A percentile compares a stretch with the other conserved stretches of the same genome.
These are phyloP conservation scores for Dillenia suffruticosa DNA, from an alignment of 164 flowering plant genomes.

Conservation along the genomic window DNA sequence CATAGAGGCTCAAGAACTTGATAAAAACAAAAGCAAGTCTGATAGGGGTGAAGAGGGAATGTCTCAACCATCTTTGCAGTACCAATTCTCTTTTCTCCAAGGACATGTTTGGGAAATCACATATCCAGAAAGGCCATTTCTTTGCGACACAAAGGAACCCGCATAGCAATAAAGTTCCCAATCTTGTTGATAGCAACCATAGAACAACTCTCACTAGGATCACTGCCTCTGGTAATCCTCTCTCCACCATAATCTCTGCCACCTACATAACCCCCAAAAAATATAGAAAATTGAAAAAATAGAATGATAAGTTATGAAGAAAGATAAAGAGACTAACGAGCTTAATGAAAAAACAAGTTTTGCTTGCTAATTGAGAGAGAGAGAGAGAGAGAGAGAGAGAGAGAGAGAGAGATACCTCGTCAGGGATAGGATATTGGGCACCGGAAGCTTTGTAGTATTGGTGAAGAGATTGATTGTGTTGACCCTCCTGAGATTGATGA, in stretches of 20 bases:
- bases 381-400: neutral
- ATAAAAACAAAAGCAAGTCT: constrained; percentile 34
- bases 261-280: constrained; percentile 19
- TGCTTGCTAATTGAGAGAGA: too few species aligned
- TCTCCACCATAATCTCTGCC: constrained; percentile 32
- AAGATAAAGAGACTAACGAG: neutral
- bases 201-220: constrained; percentile 33
- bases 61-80: constrained; percentile 36
- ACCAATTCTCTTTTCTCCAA: constrained; percentile 44
- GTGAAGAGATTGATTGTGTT: constrained; percentile 16
- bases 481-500: constrained; percentile 5
- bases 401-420: constrained; percentile 39
- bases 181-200: constrained; percentile 37
- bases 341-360: neutral
- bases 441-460: constrained; percentile 44
- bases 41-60: constrained; percentile 29
- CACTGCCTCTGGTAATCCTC: constrained; percentile 28
- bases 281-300: neutral
- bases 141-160: constrained; percentile 31
- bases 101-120: constrained; percentile 33
- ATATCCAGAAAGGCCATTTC: constrained; percentile 37
- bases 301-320: neutral
- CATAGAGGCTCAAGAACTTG: constrained; percentile 34
- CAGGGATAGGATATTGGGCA: constrained; percentile 43
- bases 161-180: constrained; percentile 54